These are phyloP conservation scores for Terana coerulea DNA, from an alignment of 768 basidiomycete species.

Conservation along the genomic window DNA sequence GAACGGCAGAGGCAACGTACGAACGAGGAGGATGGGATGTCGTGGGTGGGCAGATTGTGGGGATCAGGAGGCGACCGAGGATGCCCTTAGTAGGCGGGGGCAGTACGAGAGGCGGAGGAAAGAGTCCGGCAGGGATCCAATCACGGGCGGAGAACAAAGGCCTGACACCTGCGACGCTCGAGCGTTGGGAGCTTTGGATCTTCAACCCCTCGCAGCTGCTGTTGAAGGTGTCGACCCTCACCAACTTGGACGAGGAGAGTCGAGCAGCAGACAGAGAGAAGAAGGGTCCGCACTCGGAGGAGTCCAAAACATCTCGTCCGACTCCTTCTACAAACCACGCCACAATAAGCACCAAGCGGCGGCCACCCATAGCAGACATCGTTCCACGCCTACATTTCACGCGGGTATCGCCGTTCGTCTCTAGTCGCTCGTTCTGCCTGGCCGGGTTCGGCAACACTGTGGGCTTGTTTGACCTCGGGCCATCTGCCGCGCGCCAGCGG, in stretches of 20 bases:
- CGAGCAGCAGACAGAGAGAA: neutral
- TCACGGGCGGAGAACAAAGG: slow-evolving; percentile 30
- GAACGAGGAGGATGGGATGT: slow-evolving; percentile 83
- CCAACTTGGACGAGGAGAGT: slow-evolving; percentile 36
- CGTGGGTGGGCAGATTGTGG: slow-evolving; percentile 51
- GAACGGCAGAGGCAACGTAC: slow-evolving; percentile 52
- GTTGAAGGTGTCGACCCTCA: slow-evolving; percentile 49
- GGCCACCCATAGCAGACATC: slow-evolving; percentile 8
- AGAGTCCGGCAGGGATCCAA: slow-evolving; percentile 16
- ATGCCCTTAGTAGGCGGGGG: neutral
- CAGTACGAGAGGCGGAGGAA: neutral
- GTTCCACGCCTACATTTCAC: slow-evolving; percentile 74
- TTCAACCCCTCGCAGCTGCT: slow-evolving; percentile 55
- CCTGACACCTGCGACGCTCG: slow-evolving; percentile 59
- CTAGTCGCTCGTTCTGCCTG: slow-evolving; percentile 46
- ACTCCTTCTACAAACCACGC: neutral
- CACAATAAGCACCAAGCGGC: neutral
- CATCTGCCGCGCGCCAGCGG: neutral
- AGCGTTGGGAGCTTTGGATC: slow-evolving; percentile 83
- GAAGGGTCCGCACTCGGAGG: neutral
- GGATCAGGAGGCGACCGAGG: slow-evolving; percentile 66
- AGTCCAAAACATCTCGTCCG: neutral
- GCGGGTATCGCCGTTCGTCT: slow-evolving; percentile 60
- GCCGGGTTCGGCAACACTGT: slow-evolving; percentile 81
- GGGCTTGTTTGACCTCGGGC: slow-evolving; percentile 44